Percentiles rank a stretch among this genome's conserved stretches.
Evolutionary conservation across 1,139 yeast species (phyloP).

Genomic region (Suhomyces bokatorum): DNA sequence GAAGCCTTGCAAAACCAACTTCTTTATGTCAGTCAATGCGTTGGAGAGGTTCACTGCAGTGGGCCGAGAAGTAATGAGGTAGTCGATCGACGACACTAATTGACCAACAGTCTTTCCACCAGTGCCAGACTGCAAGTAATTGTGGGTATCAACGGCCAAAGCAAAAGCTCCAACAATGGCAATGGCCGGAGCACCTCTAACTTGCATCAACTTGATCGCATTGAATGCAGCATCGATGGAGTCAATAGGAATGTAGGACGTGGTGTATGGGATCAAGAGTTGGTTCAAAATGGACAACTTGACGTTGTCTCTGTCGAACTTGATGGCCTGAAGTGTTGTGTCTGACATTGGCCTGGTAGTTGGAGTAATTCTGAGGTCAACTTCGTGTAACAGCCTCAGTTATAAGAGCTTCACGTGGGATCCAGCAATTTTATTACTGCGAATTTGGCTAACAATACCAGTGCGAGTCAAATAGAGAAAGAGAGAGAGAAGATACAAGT

Average conservation of each 20-base stretch:
- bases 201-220: conserved; percentile 88
- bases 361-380: not conserved
- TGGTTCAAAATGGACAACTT: conserved; percentile 75
- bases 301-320: conserved; percentile 51
- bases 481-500: too few relatives aligned
- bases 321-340: conserved; percentile 63
- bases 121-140: conserved; percentile 16
- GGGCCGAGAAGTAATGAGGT: conserved; percentile 78
- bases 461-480: not conserved
- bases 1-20: conserved; percentile 27
- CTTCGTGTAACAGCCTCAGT: not conserved
- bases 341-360: not conserved
- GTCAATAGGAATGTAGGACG: conserved; percentile 61
- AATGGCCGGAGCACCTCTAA: conserved; percentile 97
- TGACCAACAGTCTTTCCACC: conserved; percentile 28
- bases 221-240: conserved; percentile 71
- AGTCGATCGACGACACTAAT: conserved; percentile 54
- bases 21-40: conserved; percentile 64
- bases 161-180: conserved; percentile 92
- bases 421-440: not conserved
- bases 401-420: not conserved
- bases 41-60: conserved; percentile 92
- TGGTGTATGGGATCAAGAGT: conserved; percentile 74
- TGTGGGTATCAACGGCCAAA: conserved; percentile 66
- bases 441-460: not conserved